phyloP scores from a whole-genome alignment of 2,329 filamentous ascomycete species.

The Aspergillus calidoustus region DNA sequence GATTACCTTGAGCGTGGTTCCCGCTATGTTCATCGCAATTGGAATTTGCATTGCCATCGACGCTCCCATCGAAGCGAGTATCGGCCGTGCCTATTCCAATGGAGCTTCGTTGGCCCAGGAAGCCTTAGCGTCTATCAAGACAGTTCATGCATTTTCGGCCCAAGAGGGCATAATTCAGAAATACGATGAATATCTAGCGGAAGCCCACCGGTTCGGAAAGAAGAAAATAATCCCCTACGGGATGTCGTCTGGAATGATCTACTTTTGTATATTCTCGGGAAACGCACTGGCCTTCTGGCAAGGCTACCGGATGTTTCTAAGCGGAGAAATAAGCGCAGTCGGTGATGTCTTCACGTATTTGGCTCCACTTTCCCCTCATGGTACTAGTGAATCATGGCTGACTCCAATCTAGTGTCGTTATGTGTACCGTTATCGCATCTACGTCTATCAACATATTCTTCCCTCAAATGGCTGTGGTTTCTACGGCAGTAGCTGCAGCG shows the following conservation, averaged over 20 bases:
- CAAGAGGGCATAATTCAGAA: constrained; percentile 21
- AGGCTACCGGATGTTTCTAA: constrained; percentile 36
- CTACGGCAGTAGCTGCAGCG: constrained; percentile 47
- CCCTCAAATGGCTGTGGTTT: constrained; percentile 45
- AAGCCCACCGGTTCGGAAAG: constrained; percentile 22
- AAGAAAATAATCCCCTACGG: constrained; percentile 28
- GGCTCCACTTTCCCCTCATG: constrained; percentile 5
- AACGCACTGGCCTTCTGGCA: constrained; percentile 57
- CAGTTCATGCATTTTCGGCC: constrained; percentile 30
- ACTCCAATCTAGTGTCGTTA: constrained; percentile 22
- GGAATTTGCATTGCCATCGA: constrained; percentile 69
- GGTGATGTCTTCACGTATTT: constrained; percentile 33
- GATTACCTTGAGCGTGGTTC: constrained; percentile 81
- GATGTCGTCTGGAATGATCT: constrained; percentile 24
- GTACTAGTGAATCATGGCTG: constrained; percentile 7
- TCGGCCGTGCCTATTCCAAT: constrained; percentile 76
- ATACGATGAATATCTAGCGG: constrained; percentile 25
- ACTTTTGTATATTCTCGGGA: constrained; percentile 25
- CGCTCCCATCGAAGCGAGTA: constrained; percentile 77
- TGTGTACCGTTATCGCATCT: constrained; percentile 39
- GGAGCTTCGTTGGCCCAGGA: constrained; percentile 92
- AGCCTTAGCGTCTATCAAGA: constrained; percentile 67
- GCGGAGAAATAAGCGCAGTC: constrained; percentile 30
- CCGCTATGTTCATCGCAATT: constrained; percentile 75
- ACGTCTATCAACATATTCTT: constrained; percentile 38